Base-by-base conservation (phyloP, 805 yeast species). In the Teunomyces atbi region DNA sequence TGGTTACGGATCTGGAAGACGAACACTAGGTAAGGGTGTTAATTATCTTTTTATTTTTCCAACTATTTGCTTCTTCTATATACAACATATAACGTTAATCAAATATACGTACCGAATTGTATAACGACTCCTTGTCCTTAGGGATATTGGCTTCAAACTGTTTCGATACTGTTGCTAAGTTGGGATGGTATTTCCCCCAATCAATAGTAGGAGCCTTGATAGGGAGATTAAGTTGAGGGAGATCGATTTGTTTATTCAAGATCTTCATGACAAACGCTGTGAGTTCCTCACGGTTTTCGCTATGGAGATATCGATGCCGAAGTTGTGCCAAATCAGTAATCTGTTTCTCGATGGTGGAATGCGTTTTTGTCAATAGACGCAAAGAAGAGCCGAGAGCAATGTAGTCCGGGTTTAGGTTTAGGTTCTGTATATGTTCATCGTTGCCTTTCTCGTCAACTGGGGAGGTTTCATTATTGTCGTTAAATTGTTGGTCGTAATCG, bases 1-100 rank as follows among this genome's bases (percentile, higher is more conserved):
- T 71, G 52, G 73, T 72, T 32, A 69, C 73, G 27, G 77, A 72
- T 46, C 64, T 68, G 54, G 77, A 72, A 46, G 77, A 72, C 27
- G 76, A 71, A 46, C 71, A 66, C 40, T 16, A 46, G 27, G 35
- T 18, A 23, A 13, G 15, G 29, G 15, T 12, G 36, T 23, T 23
- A 8, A 23, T 23, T 3, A 23, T 23, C 11, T 23, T 6, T 23
- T 23, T 23, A 6, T 23, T 23, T 23, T 23, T 23, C 26, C 10
- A 23, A 35, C 39, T 27, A 33, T 26, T 35, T 16, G 28, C 42
- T 44, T 29, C 30, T 21, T 19, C 42, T 45, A 44, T 44, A 26
- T 44, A 36, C 44, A 39, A 45, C 30, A 29, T 32, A 13, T 41
- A 32, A n/a, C 26, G 38, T 34, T 53, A 42, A 34, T 53, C 53